Conservation (phyloP, 352 stramenopile genomes). For the Phytopythium mirpurense region DNA sequence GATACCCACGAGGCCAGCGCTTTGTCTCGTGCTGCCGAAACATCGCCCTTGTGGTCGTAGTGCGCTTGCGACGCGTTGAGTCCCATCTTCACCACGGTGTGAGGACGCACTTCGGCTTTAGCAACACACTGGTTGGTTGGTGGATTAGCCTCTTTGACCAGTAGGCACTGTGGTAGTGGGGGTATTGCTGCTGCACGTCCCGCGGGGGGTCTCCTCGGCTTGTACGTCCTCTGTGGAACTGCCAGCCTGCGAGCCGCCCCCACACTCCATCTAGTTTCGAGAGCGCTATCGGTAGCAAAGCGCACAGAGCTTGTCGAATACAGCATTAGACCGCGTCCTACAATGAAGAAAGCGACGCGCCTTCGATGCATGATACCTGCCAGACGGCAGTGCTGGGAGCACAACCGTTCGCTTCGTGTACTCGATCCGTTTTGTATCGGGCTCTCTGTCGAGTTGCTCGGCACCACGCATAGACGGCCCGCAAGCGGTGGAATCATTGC, state of each 20-base stretch:
- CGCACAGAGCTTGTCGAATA: too few species aligned
- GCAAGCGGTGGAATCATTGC: too few species aligned
- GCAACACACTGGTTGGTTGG: background rate
- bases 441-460: too few species aligned
- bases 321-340: too few species aligned
- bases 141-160: background rate
- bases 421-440: too few species aligned
- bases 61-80: background rate
- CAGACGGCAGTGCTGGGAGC: too few species aligned
- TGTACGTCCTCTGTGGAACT: background rate
- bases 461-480: too few species aligned
- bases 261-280: too few species aligned
- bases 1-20: slow-evolving; percentile 2
- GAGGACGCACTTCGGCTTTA: background rate
- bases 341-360: too few species aligned
- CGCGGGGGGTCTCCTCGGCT: background rate
- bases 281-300: too few species aligned
- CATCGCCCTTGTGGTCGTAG: background rate
- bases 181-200: background rate
- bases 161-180: background rate
- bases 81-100: background rate
- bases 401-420: too few species aligned
- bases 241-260: background rate
- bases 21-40: background rate
- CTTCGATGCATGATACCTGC: too few species aligned